Evolutionary conservation across 1,139 yeast species (phyloP).

Genomic region (Zygoascus meyerae): DNA sequence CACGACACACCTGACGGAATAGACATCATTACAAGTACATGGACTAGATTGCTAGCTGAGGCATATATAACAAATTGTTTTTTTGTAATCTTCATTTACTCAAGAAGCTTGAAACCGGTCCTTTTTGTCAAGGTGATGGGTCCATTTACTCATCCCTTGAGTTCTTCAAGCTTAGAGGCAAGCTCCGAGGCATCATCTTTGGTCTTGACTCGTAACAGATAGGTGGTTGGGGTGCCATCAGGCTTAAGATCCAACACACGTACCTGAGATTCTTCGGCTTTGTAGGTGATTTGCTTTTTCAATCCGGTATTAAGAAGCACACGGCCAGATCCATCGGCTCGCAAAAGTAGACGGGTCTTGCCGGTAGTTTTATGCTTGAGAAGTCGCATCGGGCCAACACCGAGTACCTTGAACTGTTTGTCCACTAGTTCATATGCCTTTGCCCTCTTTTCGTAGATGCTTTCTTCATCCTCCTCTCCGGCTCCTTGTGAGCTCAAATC

Average conservation of each 20-base stretch:
- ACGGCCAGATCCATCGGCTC: constrained; percentile 86
- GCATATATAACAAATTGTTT: too few species aligned
- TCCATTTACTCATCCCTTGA: constrained; percentile 17
- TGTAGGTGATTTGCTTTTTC: constrained; percentile 50
- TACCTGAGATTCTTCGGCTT: constrained; percentile 35
- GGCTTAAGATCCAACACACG: constrained; percentile 53
- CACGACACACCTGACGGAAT: too few species aligned
- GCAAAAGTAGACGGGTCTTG: constrained; percentile 65
- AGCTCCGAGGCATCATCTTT: constrained; percentile 63
- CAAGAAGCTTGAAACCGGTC: background rate
- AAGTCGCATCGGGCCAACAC: constrained; percentile 78
- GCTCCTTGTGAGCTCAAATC: constrained; percentile 46
- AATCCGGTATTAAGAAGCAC: constrained; percentile 65
- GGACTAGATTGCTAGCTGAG: too few species aligned
- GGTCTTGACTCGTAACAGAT: constrained; percentile 66
- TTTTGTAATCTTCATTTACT: too few species aligned
- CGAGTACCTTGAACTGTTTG: constrained; percentile 39
- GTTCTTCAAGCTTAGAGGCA: constrained; percentile 47
- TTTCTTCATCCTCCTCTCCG: constrained; percentile 82
- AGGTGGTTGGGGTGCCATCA: constrained; percentile 49
- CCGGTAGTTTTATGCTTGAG: constrained; percentile 51
- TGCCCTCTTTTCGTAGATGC: constrained; percentile 59
- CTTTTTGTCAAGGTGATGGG: background rate
- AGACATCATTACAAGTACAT: too few species aligned
- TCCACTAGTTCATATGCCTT: constrained; percentile 57